Conservation (phyloP, 345 rosid genomes). For the Trapa bicornis region DNA sequence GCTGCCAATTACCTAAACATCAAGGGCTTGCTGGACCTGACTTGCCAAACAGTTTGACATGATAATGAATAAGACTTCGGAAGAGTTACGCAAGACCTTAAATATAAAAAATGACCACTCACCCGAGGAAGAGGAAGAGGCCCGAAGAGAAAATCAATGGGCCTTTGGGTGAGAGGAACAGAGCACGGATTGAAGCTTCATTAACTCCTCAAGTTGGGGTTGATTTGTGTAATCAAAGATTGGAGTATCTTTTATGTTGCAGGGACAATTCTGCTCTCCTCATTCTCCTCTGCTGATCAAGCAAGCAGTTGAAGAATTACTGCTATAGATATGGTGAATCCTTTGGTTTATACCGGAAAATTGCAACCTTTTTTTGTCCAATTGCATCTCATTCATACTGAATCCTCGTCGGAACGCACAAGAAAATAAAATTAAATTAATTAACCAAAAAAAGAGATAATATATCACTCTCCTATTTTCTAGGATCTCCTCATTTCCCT, state of each 20-base stretch:
- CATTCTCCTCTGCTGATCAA: too few species aligned
- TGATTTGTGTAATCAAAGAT: background rate
- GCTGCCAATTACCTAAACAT: constrained; percentile 29
- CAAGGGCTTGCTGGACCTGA: constrained; percentile 23
- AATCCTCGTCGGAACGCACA: too few species aligned
- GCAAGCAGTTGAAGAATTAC: too few species aligned
- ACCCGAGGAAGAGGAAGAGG: constrained; percentile 26
- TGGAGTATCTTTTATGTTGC: background rate
- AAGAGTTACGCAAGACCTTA: constrained; percentile 25
- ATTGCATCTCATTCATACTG: too few species aligned
- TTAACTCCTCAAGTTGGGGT: background rate
- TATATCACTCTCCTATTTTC: too few species aligned
- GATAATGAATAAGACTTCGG: constrained; percentile 29
- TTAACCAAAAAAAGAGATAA: too few species aligned
- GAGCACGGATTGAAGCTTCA: background rate
- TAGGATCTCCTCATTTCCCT: too few species aligned
- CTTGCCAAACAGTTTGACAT: constrained; percentile 31
- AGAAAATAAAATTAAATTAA: too few species aligned
- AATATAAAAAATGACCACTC: constrained; percentile 26
- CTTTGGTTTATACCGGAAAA: too few species aligned
- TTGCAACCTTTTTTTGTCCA: too few species aligned
- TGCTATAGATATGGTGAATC: too few species aligned
- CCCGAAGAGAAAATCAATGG: constrained; percentile 29
- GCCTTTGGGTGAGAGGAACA: constrained; percentile 21
- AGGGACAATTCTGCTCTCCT: too few species aligned